Evolutionary conservation across 2,329 filamentous ascomycete species (phyloP).

Genomic region (Dothiorella sarmentorum): DNA sequence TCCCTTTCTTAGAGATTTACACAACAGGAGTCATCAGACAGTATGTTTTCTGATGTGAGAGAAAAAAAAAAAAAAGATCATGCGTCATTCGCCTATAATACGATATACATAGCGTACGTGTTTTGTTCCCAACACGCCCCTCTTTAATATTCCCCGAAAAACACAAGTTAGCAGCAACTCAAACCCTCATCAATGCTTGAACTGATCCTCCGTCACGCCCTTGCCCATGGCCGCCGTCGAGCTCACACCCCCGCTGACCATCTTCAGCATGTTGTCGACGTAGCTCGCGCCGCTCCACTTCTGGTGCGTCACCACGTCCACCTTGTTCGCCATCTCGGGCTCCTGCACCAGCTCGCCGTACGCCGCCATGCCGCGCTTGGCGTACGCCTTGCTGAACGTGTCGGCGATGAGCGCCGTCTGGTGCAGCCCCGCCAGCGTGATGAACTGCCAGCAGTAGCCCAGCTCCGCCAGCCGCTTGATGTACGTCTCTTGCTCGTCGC

Average conservation of each 20-base stretch:
- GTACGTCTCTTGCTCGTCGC: slow-evolving; percentile 92
- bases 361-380: slow-evolving; percentile 82
- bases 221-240: slow-evolving; percentile 95
- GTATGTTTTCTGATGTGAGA: neutral
- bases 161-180: neutral
- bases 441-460: slow-evolving; percentile 99
- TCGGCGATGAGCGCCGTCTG: slow-evolving; percentile 90
- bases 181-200: slow-evolving; percentile 60
- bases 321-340: slow-evolving; percentile 85
- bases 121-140: neutral
- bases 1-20: too few relatives aligned
- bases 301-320: slow-evolving; percentile 98
- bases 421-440: slow-evolving; percentile 96
- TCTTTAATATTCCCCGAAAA: neutral
- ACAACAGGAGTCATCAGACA: too few relatives aligned
- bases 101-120: neutral
- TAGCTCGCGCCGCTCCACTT: slow-evolving; percentile 98
- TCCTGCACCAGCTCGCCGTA: slow-evolving; percentile 98
- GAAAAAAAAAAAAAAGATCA: neutral
- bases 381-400: slow-evolving; percentile 80
- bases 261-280: slow-evolving; percentile 91
- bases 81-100: neutral
- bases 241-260: slow-evolving; percentile 90
- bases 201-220: slow-evolving; percentile 97
- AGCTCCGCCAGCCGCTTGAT: slow-evolving; percentile 81